Evolutionary conservation across 2,329 filamentous ascomycete genomes (phyloP).

Genomic region (Colletotrichum scovillei): DNA sequence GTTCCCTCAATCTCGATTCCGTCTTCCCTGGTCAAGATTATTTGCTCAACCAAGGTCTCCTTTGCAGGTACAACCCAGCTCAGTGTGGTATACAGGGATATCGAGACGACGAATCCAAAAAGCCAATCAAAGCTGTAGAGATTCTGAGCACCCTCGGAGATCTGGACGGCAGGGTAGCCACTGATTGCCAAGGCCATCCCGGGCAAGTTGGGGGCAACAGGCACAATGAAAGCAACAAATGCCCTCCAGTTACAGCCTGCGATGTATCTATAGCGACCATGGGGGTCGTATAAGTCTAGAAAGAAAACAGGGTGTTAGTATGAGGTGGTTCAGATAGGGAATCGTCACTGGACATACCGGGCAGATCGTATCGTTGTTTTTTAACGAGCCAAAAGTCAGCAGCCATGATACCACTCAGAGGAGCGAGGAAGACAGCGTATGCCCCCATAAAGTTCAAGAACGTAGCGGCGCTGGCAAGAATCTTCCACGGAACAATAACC

Average conservation of each 20-base stretch:
- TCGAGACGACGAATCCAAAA: constrained; percentile 33
- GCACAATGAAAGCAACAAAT: constrained; percentile 65
- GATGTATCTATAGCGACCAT: constrained; percentile 57
- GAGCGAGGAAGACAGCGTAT: constrained; percentile 69
- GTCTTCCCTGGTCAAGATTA: constrained; percentile 22
- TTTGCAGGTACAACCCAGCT: constrained; percentile 34
- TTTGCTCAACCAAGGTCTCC: constrained; percentile 28
- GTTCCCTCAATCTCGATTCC: constrained; percentile 7
- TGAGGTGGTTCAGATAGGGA: neutral
- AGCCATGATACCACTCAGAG: constrained; percentile 70
- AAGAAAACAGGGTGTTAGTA: neutral
- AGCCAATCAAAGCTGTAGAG: constrained; percentile 36
- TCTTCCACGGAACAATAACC: constrained; percentile 75
- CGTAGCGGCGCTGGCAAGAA: constrained; percentile 66
- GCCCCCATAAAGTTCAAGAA: constrained; percentile 75
- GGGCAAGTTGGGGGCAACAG: constrained; percentile 66
- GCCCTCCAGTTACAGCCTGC: constrained; percentile 69
- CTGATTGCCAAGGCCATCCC: constrained; percentile 61
- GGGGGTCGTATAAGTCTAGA: constrained; percentile 45
- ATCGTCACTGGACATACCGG: constrained; percentile 32
- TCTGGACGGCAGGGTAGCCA: constrained; percentile 26
- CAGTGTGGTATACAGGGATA: constrained; percentile 26
- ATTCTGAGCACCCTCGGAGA: constrained; percentile 29
- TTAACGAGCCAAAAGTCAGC: constrained; percentile 70
- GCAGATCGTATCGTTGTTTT: constrained; percentile 60